Evolutionary conservation across 2,329 filamentous ascomycete genomes (phyloP).

Genomic region (Talaromyces sp.): DNA sequence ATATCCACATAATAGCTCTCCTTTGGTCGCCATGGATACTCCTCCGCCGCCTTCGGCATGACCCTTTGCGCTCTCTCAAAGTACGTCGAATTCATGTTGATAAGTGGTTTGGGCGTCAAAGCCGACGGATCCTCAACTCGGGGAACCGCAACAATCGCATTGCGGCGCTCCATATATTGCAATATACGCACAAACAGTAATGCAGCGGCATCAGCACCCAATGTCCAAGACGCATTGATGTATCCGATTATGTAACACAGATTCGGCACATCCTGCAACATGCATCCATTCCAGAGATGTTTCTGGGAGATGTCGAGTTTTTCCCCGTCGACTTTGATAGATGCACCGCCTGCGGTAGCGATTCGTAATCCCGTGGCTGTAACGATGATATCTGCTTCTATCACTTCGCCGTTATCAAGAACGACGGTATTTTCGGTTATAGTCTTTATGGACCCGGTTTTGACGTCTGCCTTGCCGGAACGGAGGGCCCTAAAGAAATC

Average conservation of each 20-base stretch:
- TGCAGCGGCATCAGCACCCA: constrained; percentile 42
- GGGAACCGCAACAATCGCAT: constrained; percentile 26
- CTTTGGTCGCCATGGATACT: constrained; percentile 37
- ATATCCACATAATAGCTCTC: constrained; percentile 37
- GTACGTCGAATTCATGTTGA: constrained; percentile 41
- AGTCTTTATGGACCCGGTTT: constrained; percentile 51
- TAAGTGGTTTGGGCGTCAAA: constrained; percentile 17
- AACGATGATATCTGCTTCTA: constrained; percentile 41
- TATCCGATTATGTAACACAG: constrained; percentile 40
- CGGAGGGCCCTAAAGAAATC: constrained; percentile 54
- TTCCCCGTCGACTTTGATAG: constrained; percentile 35
- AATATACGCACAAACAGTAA: constrained; percentile 36
- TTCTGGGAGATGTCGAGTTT: constrained; percentile 31
- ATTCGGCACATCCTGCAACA: constrained; percentile 44
- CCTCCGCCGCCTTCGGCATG: constrained; percentile 36
- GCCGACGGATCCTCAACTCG: constrained; percentile 24
- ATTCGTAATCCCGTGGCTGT: constrained; percentile 43
- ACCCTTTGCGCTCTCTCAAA: constrained; percentile 29
- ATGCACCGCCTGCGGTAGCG: constrained; percentile 34
- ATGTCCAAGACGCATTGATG: constrained; percentile 42
- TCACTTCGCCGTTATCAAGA: constrained; percentile 40
- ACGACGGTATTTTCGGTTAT: constrained; percentile 48
- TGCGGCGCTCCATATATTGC: constrained; percentile 26
- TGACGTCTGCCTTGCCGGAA: constrained; percentile 49
- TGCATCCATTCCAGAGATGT: constrained; percentile 41